phyloP scores from a whole-genome alignment of 768 basidiomycete species.

The Gautieria morchelliformis region DNA sequence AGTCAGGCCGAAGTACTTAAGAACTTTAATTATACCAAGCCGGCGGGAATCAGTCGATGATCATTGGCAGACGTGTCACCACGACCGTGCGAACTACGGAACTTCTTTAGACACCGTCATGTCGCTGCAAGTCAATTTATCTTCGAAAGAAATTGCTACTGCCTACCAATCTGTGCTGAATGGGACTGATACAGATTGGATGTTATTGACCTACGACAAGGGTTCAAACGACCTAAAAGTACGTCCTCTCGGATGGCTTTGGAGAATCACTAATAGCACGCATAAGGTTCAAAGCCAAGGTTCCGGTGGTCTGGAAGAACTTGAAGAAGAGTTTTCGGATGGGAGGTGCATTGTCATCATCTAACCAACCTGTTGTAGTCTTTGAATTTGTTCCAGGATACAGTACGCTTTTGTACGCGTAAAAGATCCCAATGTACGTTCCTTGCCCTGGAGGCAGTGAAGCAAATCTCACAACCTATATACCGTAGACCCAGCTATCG shows the following conservation, averaged over 20 bases:
- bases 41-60: background rate
- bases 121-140: constrained; percentile 76
- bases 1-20: background rate
- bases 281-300: constrained; percentile 63
- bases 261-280: background rate
- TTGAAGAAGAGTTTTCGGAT: constrained; percentile 93
- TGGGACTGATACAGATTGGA: constrained; percentile 63
- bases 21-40: background rate
- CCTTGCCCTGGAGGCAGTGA: background rate
- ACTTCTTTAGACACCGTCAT: constrained; percentile 29
- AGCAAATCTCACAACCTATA: background rate
- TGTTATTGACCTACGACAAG: constrained; percentile 69
- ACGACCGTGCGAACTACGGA: constrained; percentile 5
- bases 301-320: constrained; percentile 79
- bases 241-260: background rate
- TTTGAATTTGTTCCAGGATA: constrained; percentile 42
- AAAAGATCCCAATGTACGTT: constrained; percentile 69
- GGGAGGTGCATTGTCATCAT: constrained; percentile 50
- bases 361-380: constrained; percentile 4
- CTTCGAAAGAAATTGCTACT: constrained; percentile 57
- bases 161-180: constrained; percentile 72
- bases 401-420: constrained; percentile 90
- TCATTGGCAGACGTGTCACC: constrained; percentile 5
- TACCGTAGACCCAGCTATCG: constrained; percentile 57
- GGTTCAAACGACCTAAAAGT: constrained; percentile 73